A percentile compares a stretch with the other conserved stretches of the same genome.
phyloP scores from a whole-genome alignment of 2,329 filamentous ascomycete genomes.

The Colletotrichum caudatum region DNA sequence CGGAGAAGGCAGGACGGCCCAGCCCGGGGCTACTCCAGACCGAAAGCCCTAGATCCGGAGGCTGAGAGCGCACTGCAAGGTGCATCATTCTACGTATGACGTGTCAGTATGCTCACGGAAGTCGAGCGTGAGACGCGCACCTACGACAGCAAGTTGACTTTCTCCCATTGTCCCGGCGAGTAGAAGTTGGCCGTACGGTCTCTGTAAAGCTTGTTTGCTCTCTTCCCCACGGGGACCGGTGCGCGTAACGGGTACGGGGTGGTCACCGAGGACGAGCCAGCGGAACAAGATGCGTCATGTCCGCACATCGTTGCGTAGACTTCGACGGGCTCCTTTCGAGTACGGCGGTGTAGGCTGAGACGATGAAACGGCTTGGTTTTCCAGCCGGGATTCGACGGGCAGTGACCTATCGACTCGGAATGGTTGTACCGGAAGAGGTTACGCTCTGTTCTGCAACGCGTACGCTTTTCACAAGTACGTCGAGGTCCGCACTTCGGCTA shows the following conservation, averaged over 20 bases:
- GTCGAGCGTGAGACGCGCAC: background rate
- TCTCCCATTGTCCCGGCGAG: constrained; percentile 44
- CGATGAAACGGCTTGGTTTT: background rate
- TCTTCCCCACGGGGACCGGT: constrained; percentile 32
- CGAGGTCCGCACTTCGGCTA: background rate
- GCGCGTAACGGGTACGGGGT: constrained; percentile 29
- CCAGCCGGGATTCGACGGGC: background rate
- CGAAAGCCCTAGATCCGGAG: constrained; percentile 38
- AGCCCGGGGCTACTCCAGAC: constrained; percentile 42
- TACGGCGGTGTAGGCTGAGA: background rate
- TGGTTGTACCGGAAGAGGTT: background rate
- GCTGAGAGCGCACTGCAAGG: constrained; percentile 35
- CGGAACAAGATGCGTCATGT: constrained; percentile 2
- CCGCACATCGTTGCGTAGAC: constrained; percentile 17
- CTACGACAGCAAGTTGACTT: constrained; percentile 43
- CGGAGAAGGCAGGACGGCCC: constrained; percentile 39
- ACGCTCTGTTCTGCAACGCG: background rate
- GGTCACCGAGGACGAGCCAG: constrained; percentile 29
- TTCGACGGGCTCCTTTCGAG: background rate
- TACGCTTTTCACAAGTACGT: background rate
- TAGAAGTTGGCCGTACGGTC: constrained; percentile 44
- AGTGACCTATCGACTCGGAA: background rate
- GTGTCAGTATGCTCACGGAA: background rate
- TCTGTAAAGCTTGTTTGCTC: constrained; percentile 39
- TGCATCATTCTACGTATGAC: constrained; percentile 27